phyloP scores from a whole-genome alignment of 257 asterid genomes.

The Oldenlandia corymbosa region DNA sequence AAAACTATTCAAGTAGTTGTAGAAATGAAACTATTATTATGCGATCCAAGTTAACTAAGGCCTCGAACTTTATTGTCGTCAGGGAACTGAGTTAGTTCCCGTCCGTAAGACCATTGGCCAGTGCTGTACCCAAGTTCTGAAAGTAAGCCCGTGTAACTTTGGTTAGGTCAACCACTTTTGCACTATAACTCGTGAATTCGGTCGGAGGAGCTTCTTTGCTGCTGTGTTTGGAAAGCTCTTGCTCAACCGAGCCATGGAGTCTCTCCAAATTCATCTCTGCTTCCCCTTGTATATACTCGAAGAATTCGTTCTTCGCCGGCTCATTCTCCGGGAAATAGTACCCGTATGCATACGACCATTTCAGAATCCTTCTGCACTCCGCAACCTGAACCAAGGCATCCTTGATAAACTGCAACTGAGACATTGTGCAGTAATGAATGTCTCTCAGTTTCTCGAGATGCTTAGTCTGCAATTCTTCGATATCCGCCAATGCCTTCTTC shows the following conservation, averaged over 20 bases:
- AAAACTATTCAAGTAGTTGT: no score
- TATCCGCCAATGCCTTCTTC: background rate
- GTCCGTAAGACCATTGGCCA: conserved; percentile 22
- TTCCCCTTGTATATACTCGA: conserved; percentile 36
- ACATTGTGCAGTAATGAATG: background rate
- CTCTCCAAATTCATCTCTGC: conserved; percentile 39
- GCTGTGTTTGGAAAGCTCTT: conserved; percentile 13
- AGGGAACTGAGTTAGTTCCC: no score
- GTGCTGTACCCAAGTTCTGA: conserved; percentile 11
- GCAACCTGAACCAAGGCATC: conserved; percentile 48
- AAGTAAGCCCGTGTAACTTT: conserved; percentile 13
- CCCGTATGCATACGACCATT: conserved; percentile 44
- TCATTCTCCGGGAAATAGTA: conserved; percentile 23
- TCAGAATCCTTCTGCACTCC: conserved; percentile 44
- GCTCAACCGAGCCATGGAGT: conserved; percentile 42
- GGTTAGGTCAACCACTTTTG: background rate
- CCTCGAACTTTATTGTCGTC: no score
- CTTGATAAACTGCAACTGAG: conserved; percentile 6
- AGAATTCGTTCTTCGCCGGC: conserved; percentile 9
- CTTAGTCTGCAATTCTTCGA: background rate
- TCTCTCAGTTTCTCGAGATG: background rate
- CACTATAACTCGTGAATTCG: background rate
- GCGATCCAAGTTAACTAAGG: no score
- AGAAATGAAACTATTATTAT: no score
- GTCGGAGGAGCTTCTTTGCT: background rate